phyloP scores from a whole-genome alignment of 1,284 basidiomycete species.

The Boletus albobrunnescens region DNA sequence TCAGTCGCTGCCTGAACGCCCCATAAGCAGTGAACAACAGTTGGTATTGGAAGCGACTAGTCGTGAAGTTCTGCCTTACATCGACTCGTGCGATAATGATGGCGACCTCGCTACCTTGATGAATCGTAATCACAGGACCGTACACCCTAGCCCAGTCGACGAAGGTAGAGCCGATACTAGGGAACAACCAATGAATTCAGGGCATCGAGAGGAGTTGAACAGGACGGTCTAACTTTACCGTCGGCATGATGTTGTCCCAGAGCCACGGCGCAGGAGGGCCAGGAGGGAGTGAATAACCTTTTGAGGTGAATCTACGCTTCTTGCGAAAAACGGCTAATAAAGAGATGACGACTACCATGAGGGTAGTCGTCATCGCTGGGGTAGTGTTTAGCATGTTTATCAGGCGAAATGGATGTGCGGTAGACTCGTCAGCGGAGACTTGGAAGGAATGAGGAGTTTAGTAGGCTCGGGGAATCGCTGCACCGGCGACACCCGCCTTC shows the following conservation, averaged over 20 bases:
- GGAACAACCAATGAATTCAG: background rate
- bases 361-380: background rate
- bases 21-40: background rate
- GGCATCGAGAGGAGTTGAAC: no score
- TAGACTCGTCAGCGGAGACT: no score
- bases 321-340: background rate
- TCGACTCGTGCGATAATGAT: slow-evolving; percentile 33
- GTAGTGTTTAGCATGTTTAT: background rate
- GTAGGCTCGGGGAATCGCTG: no score
- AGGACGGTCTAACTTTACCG: slow-evolving; percentile 14
- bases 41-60: no score
- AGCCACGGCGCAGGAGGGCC: slow-evolving; percentile 28
- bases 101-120: slow-evolving; percentile 24
- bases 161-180: slow-evolving; percentile 21
- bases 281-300: slow-evolving; percentile 28
- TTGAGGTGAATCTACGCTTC: background rate
- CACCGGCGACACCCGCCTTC: no score
- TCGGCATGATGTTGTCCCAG: slow-evolving; percentile 24
- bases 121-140: slow-evolving; percentile 32
- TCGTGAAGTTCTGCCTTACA: no score
- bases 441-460: no score
- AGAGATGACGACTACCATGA: background rate
- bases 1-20: slow-evolving; percentile 23
- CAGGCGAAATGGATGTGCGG: no score
- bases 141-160: slow-evolving; percentile 33